Evolutionary conservation across 2,329 filamentous ascomycete species (phyloP), one percentile per base, ranked within the genome.

Genomic region (Colletotrichum acutatum): DNA sequence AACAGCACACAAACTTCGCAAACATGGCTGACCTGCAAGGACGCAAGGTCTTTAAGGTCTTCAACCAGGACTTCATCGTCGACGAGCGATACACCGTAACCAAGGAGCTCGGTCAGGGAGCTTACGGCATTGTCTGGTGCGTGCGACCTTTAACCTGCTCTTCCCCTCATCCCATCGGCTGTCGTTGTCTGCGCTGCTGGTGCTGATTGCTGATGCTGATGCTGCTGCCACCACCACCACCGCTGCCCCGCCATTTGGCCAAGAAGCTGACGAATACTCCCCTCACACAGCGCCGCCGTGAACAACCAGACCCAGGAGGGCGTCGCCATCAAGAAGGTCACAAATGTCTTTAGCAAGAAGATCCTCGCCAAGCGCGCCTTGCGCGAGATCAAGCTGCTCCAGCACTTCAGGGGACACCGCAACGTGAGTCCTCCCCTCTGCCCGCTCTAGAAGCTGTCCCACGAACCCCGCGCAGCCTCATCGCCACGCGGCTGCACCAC

Each of bases 341-440:
- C 97, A 87, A 99, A 99, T 93, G 96, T 99, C 79, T 99, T 99
- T 86, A 98, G 95, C 90, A 99, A 99, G 88, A 98, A 98, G 91
- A 99, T 99, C 78, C 90, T 99, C 77, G 97, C 97, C 79, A 99
- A 99, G 91, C 94, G 97, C 81, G 97, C 97, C 62, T 85, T 99
- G 88, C 92, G 97, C 84, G 97, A 99, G 87, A 98, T 99, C 86
- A 99, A 98, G 90, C 90, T 99, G 78, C 89, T 99, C 76, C 96
- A 98, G 87, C 97, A 99, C 85, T 99, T 99, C 87, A 91, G 97
- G 79, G 94, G 94, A 66, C 94, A 96, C 80, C 92, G 94, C 80
- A 96, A 96, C 83, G 93, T 95, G 86, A 84, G 91, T 85, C 42
- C 62, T 46, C 30, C 53, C 42, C 62, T 46, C 32, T 54, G 58